Evolutionary conservation across 805 yeast species (phyloP).

Genomic region (Schwanniomyces yamadae): DNA sequence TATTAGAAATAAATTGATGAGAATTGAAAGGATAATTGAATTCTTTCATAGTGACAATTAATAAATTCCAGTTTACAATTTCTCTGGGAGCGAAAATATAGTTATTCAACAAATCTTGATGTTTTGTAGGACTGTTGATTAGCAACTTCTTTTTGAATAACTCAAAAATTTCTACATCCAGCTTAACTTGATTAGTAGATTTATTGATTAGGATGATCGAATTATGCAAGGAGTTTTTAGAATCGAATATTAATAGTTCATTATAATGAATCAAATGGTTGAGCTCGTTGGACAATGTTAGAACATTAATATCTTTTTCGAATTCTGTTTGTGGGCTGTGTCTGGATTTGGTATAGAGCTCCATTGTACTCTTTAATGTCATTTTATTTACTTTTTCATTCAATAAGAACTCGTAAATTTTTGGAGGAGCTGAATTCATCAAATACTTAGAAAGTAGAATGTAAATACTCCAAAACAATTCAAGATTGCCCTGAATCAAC

Average conservation of each 20-base stretch:
- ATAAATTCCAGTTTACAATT: constrained; percentile 43
- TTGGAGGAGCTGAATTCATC: constrained; percentile 42
- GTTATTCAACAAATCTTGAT: constrained; percentile 49
- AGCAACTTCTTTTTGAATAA: constrained; percentile 48
- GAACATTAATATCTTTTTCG: constrained; percentile 24
- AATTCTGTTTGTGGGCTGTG: constrained; percentile 20
- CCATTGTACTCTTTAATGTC: constrained; percentile 18
- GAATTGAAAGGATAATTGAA: constrained; percentile 26
- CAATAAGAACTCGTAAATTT: constrained; percentile 22
- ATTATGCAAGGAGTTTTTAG: constrained; percentile 48
- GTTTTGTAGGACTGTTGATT: constrained; percentile 50
- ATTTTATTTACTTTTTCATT: constrained; percentile 13
- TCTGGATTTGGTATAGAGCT: constrained; percentile 23
- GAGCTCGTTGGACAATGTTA: constrained; percentile 37
- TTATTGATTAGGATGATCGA: constrained; percentile 53
- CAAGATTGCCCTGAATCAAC: constrained; percentile 28
- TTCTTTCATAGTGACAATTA: constrained; percentile 49
- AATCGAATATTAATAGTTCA: constrained; percentile 26
- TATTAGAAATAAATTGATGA: constrained; percentile 14
- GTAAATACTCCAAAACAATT: constrained; percentile 51
- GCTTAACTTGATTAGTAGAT: constrained; percentile 21
- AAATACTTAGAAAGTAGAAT: constrained; percentile 45
- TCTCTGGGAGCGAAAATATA: constrained; percentile 44
- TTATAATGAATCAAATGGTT: constrained; percentile 20
- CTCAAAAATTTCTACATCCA: constrained; percentile 29